Conservation (phyloP, 1,284 basidiomycete genomes). For the Puccinia polysora region DNA sequence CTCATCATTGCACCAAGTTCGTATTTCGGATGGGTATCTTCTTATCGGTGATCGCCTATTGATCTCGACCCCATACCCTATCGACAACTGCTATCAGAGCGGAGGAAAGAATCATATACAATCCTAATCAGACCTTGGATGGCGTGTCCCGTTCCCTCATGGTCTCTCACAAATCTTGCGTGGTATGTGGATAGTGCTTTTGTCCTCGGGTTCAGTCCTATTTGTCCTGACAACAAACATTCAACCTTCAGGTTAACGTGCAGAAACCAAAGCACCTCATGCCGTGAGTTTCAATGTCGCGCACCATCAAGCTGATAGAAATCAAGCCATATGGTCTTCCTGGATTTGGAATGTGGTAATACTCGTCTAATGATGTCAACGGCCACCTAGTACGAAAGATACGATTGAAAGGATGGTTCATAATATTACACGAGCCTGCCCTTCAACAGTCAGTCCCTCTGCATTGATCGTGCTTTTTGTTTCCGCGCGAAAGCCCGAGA, state of each 20-base stretch:
- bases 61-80: not conserved
- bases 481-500: not conserved
- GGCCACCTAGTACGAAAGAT: not conserved
- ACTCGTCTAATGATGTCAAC: not conserved
- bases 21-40: not conserved
- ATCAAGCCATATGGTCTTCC: not conserved
- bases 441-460: not conserved
- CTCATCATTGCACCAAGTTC: not conserved
- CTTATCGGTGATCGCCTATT: not conserved
- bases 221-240: not conserved
- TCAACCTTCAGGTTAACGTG: not conserved
- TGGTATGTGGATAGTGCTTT: not conserved
- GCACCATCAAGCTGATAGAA: not conserved
- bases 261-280: slow-evolving; percentile 3
- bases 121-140: not conserved
- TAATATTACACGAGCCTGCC: slow-evolving; percentile 4
- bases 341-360: not conserved
- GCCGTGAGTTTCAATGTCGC: not conserved
- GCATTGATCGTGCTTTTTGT: not conserved
- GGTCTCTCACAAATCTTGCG: not conserved
- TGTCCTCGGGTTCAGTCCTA: not conserved
- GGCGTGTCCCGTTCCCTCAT: slow-evolving; percentile 3
- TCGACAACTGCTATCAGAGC: not conserved
- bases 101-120: slow-evolving; percentile 1
- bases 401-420: not conserved